A percentile compares a stretch with the other conserved stretches of the same genome.
These are phyloP conservation scores for Pestalotiopsis sp. DNA, from an alignment of 2,329 filamentous ascomycete genomes.

Conservation along the genomic window DNA sequence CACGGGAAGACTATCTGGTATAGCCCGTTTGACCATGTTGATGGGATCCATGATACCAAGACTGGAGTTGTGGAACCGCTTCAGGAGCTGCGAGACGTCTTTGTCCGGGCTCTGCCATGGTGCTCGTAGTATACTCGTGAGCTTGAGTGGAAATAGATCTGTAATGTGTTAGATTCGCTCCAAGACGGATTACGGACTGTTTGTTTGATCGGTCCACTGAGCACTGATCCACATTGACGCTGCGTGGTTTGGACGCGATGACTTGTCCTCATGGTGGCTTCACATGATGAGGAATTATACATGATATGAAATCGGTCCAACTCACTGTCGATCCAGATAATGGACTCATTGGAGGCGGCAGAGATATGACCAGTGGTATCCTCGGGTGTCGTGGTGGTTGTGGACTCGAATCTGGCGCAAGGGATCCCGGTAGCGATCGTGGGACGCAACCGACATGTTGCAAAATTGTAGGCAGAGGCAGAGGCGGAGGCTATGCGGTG, in stretches of 20 bases:
- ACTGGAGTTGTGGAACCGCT: constrained; percentile 53
- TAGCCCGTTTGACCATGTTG: constrained; percentile 59
- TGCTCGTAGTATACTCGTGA: constrained; percentile 52
- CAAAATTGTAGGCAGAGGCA: constrained; percentile 21
- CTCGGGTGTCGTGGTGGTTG: constrained; percentile 51
- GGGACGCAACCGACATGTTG: constrained; percentile 19
- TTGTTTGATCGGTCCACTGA: not conserved
- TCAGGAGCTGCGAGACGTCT: constrained; percentile 53
- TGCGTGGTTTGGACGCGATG: not conserved
- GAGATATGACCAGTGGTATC: constrained; percentile 81
- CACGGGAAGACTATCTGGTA: constrained; percentile 64
- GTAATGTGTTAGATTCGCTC: not conserved
- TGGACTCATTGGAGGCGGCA: constrained; percentile 74
- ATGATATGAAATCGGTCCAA: constrained; percentile 26
- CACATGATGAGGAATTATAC: not conserved
- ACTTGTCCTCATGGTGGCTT: not conserved
- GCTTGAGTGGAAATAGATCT: constrained; percentile 84
- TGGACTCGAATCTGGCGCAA: constrained; percentile 23
- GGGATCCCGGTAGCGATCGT: constrained; percentile 15
- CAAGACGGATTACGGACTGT: not conserved
- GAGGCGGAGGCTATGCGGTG: constrained; percentile 5
- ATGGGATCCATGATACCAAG: constrained; percentile 55
- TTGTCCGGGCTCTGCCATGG: constrained; percentile 49
- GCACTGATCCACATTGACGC: not conserved
- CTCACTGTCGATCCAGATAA: constrained; percentile 87